These are phyloP conservation scores for Panicum virgatum DNA, from an alignment of 202 grass and related monocot species.

Conservation along the genomic window DNA sequence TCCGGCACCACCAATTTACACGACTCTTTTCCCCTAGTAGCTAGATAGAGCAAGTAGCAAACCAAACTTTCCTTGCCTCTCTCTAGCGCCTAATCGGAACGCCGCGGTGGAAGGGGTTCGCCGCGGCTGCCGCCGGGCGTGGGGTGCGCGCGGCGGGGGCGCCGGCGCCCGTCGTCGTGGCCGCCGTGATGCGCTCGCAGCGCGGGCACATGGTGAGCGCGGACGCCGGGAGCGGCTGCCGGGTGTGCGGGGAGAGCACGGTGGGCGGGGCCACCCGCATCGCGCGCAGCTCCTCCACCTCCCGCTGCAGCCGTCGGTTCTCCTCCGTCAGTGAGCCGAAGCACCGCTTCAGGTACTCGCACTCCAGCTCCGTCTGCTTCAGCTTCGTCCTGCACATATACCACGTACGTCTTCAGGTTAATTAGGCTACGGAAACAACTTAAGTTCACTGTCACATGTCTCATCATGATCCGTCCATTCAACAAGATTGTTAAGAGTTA, in stretches of 20 bases:
- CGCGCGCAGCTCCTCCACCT: constrained; percentile 95
- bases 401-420: not conserved
- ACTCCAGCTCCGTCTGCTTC: constrained; percentile 98
- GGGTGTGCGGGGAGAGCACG: constrained; percentile 85
- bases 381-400: constrained; percentile 78
- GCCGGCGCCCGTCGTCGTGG: constrained; percentile 49
- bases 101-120: constrained; percentile 47
- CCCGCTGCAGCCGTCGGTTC: constrained; percentile 87
- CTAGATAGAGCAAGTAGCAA: no score
- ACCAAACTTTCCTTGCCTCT: not conserved
- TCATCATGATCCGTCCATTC: not conserved
- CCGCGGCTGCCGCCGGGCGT: not conserved
- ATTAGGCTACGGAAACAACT: not conserved
- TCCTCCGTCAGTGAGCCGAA: constrained; percentile 94
- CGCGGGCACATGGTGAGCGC: constrained; percentile 87
- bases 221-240: constrained; percentile 81
- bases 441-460: not conserved
- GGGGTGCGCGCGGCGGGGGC: not conserved
- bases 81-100: not conserved
- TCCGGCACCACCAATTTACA: constrained; percentile 35
- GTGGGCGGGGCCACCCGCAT: constrained; percentile 84
- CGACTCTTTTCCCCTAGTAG: not conserved
- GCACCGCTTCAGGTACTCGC: constrained; percentile 94
- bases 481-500: not conserved
- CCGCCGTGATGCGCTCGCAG: constrained; percentile 80